phyloP scores from a whole-genome alignment of 257 asterid species.

The Nicotiana sylvestris region DNA sequence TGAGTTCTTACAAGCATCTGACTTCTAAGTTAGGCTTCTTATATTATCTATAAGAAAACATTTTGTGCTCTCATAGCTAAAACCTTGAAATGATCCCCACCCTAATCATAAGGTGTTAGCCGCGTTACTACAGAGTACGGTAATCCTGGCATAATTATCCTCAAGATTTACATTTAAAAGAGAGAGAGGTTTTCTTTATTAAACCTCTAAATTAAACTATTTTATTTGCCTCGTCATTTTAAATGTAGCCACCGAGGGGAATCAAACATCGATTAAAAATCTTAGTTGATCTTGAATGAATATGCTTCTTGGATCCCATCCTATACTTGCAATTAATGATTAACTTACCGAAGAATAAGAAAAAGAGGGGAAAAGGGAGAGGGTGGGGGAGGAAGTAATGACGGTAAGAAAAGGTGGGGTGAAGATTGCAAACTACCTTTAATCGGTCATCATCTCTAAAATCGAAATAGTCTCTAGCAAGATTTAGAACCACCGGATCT shows the following conservation, averaged over 20 bases:
- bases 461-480: conserved; percentile 70
- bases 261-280: background rate
- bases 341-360: background rate
- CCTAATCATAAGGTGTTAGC: background rate
- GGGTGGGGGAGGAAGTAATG: background rate
- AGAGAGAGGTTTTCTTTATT: background rate
- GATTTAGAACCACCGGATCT: conserved; percentile 67
- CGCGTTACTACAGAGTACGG: background rate
- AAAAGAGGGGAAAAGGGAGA: background rate
- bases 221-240: background rate
- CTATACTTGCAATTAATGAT: background rate
- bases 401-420: background rate
- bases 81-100: background rate
- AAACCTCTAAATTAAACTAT: background rate
- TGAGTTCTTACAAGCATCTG: background rate
- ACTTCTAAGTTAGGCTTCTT: background rate
- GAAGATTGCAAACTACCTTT: conserved; percentile 42
- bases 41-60: background rate
- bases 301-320: background rate
- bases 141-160: background rate
- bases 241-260: background rate
- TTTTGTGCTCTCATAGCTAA: background rate
- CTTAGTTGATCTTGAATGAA: background rate
- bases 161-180: background rate
- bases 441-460: conserved; percentile 55